Conservation (phyloP, 2,329 filamentous ascomycete genomes). For the Grosmannia serpens region DNA sequence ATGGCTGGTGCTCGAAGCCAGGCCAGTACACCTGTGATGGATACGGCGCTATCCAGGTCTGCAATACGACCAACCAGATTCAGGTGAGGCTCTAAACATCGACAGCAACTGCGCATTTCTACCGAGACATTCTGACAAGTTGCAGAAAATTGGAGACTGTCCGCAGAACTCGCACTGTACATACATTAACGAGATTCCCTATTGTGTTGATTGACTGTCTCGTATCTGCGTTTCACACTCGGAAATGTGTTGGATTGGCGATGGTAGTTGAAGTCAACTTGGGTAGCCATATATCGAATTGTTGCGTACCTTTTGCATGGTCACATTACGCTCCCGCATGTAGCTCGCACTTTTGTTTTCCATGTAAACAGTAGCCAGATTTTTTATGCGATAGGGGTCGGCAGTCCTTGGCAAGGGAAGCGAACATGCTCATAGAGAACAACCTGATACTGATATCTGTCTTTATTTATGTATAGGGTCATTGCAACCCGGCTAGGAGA, state of each 20-base stretch:
- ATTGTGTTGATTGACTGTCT: constrained; percentile 11
- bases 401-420: too few species aligned
- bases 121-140: neutral
- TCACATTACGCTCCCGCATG: too few species aligned
- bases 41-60: constrained; percentile 16
- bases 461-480: too few species aligned
- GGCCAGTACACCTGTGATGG: constrained; percentile 16
- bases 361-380: too few species aligned
- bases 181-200: constrained; percentile 15
- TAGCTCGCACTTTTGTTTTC: too few species aligned
- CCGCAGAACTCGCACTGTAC: constrained; percentile 13
- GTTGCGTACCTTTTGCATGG: too few species aligned
- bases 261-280: too few species aligned
- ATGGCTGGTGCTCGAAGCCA: constrained; percentile 12
- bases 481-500: too few species aligned
- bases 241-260: neutral
- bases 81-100: neutral
- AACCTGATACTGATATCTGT: too few species aligned
- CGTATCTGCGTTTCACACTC: neutral
- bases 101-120: neutral
- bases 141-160: constrained; percentile 14
- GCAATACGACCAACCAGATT: constrained; percentile 10
- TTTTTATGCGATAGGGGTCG: too few species aligned
- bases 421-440: too few species aligned
- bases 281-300: too few species aligned